Evolutionary conservation across 108 stramenopile genomes (phyloP).

Genomic region (Epithemia pelagica): DNA sequence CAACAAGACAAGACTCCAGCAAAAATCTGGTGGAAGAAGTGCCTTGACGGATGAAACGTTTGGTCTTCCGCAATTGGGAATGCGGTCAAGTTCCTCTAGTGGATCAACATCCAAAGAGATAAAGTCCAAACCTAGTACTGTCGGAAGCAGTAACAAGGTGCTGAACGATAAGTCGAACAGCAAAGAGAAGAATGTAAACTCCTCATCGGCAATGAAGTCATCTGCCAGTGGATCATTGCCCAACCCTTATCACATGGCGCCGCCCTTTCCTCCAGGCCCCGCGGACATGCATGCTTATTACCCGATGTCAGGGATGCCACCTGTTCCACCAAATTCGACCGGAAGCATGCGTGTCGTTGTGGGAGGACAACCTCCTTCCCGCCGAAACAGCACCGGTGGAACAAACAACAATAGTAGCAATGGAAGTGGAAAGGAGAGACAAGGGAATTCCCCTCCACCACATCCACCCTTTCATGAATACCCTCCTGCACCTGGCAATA

Average conservation of each 20-base stretch:
- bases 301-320: slow-evolving; percentile 7
- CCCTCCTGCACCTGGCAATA: background rate
- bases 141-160: slow-evolving; percentile 1
- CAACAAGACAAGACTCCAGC: slow-evolving; percentile 2
- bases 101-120: slow-evolving; percentile 4
- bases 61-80: slow-evolving; percentile 15
- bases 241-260: slow-evolving; percentile 6
- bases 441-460: slow-evolving; percentile 2
- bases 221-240: background rate
- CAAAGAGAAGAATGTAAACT: background rate
- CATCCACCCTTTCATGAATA: slow-evolving; percentile 11
- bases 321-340: slow-evolving; percentile 12
- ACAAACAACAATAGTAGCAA: background rate
- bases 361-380: slow-evolving; percentile 37
- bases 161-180: too few species aligned
- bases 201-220: background rate
- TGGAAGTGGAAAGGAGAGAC: slow-evolving; percentile 9
- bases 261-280: background rate
- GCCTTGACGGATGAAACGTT: background rate
- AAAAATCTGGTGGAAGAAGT: slow-evolving; percentile 7
- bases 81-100: slow-evolving; percentile 17
- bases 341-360: slow-evolving; percentile 49
- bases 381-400: background rate
- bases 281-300: slow-evolving; percentile 7
- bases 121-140: background rate